Percentiles rank a stretch among this genome's conserved stretches.
These are phyloP conservation scores for Thermoascus crustaceus DNA, from an alignment of 2,329 filamentous ascomycete genomes.

Conservation along the genomic window DNA sequence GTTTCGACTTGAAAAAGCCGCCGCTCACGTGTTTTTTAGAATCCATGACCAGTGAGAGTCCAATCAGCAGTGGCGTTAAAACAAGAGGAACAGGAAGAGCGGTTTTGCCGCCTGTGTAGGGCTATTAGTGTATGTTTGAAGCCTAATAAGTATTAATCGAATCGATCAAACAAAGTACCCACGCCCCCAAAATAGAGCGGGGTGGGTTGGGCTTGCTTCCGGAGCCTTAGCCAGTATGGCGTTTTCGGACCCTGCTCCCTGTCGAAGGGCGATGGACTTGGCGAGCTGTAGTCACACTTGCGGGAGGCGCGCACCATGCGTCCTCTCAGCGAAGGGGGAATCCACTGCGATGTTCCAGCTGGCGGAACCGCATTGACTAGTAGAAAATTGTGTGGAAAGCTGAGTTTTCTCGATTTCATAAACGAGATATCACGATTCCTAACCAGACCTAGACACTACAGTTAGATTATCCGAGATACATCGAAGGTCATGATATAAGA, in stretches of 20 bases:
- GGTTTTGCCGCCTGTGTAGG: neutral
- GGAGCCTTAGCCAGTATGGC: neutral
- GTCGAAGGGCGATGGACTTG: neutral
- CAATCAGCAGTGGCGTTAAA: no score
- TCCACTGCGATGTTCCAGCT: neutral
- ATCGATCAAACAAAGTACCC: constrained; percentile 1
- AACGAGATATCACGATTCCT: constrained; percentile 13
- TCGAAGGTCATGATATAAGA: constrained; percentile 12
- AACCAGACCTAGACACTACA: constrained; percentile 13
- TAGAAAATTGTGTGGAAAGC: neutral
- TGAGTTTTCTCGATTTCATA: constrained; percentile 3
- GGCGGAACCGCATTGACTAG: neutral
- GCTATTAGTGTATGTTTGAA: neutral
- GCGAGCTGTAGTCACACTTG: constrained; percentile 1
- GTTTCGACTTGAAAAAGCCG: constrained; percentile 19
- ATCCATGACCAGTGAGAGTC: no score
- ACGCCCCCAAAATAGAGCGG: constrained; percentile 10
- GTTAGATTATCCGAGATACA: constrained; percentile 13
- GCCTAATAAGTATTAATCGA: neutral
- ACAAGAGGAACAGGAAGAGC: neutral
- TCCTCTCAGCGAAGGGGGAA: neutral
- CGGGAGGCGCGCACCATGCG: neutral
- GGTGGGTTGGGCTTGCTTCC: constrained; percentile 5
- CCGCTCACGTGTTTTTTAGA: constrained; percentile 25
- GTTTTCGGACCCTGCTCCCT: neutral